Evolutionary conservation across 108 stramenopile species (phyloP), one percentile per base, ranked within the genome.

Genomic region (Epipyxis sp.): DNA sequence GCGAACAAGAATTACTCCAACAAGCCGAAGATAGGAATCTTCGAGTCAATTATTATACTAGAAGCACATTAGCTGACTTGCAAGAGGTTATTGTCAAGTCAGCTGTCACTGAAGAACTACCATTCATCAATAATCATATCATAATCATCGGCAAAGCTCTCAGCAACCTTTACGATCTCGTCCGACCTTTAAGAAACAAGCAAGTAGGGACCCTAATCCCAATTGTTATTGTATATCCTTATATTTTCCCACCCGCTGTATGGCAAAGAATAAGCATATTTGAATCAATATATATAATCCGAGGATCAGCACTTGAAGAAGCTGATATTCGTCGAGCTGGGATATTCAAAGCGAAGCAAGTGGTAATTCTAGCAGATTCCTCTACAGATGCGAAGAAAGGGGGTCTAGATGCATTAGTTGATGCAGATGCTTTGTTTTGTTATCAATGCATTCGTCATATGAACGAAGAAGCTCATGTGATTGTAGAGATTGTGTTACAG

Each of bases 341-440:
- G 13, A 25, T 74, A 13, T 74, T 74, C 25, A 13, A 42, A 34
- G 71, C 71, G 3, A 29, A 37, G 3, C 71, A 74, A 27, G 71
- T 74, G 20, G 71, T 74, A 16, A 42, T 74, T 3, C 42, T 74
- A 37, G 71, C 71, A 27, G 71, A 74, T 74, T 13, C 6, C n/a
- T 16, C 27, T 35, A 10, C 6, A 16, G 50, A 42, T 39, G 27
- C 3, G 42, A 27, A 13, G 10, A 20, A 6, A 13, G 42, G 34
- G 37, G 34, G 71, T 39, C 6, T 35, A 3, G 71, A 39, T 6
- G 71, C 71, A 29, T 25, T 74, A 27, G 50, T 39, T 27, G 71
- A 74, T 39, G 16, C 71, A 29, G 71, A 74, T 10, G 71, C 71
- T 37, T 43, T 74, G 10, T 74, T 74, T 42, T 6, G 42, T 10